Base-by-base conservation (phyloP, 2,329 filamentous ascomycete species). In the Basipetospora chlamydospora region DNA sequence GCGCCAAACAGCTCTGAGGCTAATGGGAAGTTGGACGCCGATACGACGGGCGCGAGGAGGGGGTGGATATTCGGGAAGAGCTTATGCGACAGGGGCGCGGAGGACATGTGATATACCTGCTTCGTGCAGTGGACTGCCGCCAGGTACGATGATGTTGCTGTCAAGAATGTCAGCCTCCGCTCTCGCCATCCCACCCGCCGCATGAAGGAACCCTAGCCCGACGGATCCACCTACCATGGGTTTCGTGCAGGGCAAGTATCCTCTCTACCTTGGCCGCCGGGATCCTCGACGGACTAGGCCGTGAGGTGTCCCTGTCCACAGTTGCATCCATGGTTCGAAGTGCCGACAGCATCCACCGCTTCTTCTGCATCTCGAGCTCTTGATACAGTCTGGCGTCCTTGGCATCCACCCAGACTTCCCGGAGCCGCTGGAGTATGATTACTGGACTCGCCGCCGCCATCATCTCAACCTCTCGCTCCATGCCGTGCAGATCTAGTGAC, bases 321-420 rank as follows among this genome's bases (percentile, higher is more conserved):
- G 49, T 44, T 22, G 60, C 59, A 26, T 60, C 62, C 46, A 63
- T 58, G 43, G 57, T 59, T 42, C 64, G 61, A 36, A 80, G 54
- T 1, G 64, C 64, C 20, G 67, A 73, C 23, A 77, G 57, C 57
- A 84, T 67, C 73, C 73, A 77, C 28, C 68, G 54, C 45, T 73
- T 70, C 47, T 70, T 70, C 42, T 70, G 66, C 33, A 70, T 56
- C 39, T 69, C 67, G 4, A 69, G 46, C 35, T 68, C 63, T 44
- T 60, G 59, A 44, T 65, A 67, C 15, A 70, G 51, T 26, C 56
- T 60, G 3, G 64, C 58, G 38, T 69, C 63, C 1, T 55, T 50
- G 10, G 60, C 55, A 16, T 51, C 53, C 8, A 59, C 57, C 57
- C 64, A 66, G 28, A 61, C 58, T 43, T 70, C 64, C 22, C 65